phyloP scores from a whole-genome alignment of 2,329 filamentous ascomycete species.

The Zymoseptoria pseudotritici region DNA sequence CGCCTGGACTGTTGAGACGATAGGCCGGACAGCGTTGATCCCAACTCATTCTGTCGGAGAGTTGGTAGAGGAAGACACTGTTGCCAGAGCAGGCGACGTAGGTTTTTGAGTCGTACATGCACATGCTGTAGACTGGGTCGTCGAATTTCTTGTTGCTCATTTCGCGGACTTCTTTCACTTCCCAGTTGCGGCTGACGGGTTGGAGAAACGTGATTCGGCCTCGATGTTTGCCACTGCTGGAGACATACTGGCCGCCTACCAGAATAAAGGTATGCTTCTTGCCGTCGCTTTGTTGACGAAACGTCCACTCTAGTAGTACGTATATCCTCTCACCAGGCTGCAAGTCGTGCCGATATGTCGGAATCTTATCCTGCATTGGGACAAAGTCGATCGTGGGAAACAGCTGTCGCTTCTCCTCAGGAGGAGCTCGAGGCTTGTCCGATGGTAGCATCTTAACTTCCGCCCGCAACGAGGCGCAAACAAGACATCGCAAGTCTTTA shows the following conservation, averaged over 20 bases:
- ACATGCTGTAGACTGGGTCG: constrained; percentile 50
- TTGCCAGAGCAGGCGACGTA: constrained; percentile 44
- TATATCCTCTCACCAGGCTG: constrained; percentile 52
- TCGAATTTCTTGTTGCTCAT: constrained; percentile 41
- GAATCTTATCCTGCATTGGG: constrained; percentile 10
- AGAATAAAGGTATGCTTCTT: constrained; percentile 57
- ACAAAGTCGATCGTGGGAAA: constrained; percentile 43
- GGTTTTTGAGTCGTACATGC: constrained; percentile 49
- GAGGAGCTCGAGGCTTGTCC: constrained; percentile 16
- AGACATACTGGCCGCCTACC: constrained; percentile 43
- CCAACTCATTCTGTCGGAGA: constrained; percentile 26
- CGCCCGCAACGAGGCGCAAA: constrained; percentile 40
- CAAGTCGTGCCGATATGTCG: constrained; percentile 34
- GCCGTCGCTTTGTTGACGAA: constrained; percentile 35
- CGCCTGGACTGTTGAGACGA: constrained; percentile 31
- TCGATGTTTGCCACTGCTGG: constrained; percentile 22
- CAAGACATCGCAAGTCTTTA: constrained; percentile 33
- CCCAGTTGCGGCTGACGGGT: constrained; percentile 31
- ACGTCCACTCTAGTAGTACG: constrained; percentile 55
- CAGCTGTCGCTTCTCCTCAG: constrained; percentile 30
- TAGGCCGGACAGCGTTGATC: constrained; percentile 26
- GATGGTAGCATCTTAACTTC: constrained; percentile 24
- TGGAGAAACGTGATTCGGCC: constrained; percentile 42
- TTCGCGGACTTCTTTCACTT: constrained; percentile 43
- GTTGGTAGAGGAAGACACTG: constrained; percentile 37